Evolutionary conservation across 345 rosid genomes (phyloP).

Genomic region (Psidium friedrichsthalianum): DNA sequence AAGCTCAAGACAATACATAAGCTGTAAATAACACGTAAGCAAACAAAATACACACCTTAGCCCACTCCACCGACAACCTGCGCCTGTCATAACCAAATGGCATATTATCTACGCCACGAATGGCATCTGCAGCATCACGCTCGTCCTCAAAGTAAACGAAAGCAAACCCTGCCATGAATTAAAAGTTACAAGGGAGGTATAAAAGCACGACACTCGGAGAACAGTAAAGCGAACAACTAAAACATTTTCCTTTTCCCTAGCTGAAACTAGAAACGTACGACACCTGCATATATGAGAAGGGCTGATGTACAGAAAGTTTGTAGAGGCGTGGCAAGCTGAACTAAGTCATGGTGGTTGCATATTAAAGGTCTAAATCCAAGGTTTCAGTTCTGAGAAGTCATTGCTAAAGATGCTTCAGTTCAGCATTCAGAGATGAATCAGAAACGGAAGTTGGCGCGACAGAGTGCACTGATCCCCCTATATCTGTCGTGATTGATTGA

Average conservation of each 20-base stretch:
- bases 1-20: neutral
- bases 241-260: constrained; percentile 22
- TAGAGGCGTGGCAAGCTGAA: constrained; percentile 67
- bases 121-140: constrained; percentile 80
- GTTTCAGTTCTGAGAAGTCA: constrained; percentile 59
- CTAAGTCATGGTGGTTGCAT: constrained; percentile 49
- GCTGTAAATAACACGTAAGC: neutral
- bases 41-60: constrained; percentile 34
- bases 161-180: constrained; percentile 56
- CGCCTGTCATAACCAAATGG: constrained; percentile 76
- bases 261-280: constrained; percentile 31
- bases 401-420: constrained; percentile 58
- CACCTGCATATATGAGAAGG: constrained; percentile 69
- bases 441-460: constrained; percentile 55
- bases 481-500: constrained; percentile 25
- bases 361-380: constrained; percentile 39
- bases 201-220: neutral
- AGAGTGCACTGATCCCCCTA: constrained; percentile 59
- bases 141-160: constrained; percentile 88
- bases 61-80: constrained; percentile 76
- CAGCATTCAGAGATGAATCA: constrained; percentile 62
- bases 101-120: constrained; percentile 47
- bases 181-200: constrained; percentile 3
- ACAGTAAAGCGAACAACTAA: constrained; percentile 16
- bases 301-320: constrained; percentile 70